A percentile compares a stretch with the other conserved stretches of the same genome.
These are phyloP conservation scores for Aspergillus biplanus DNA, from an alignment of 495 filamentous ascomycete genomes.

Conservation along the genomic window DNA sequence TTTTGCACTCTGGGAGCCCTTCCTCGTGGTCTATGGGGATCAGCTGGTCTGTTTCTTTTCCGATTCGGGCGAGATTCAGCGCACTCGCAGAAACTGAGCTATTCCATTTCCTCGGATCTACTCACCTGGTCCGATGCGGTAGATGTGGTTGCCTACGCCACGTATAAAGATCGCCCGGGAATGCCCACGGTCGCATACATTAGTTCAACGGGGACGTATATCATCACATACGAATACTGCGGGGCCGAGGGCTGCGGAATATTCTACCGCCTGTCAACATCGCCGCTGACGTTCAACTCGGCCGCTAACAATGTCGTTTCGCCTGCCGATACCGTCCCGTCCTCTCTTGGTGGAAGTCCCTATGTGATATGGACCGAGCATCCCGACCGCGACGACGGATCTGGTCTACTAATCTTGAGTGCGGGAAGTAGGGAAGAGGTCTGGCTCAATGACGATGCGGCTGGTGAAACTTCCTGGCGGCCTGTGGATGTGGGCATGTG, in stretches of 20 bases:
- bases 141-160: neutral
- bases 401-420: constrained; percentile 17
- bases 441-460: constrained; percentile 17
- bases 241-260: neutral
- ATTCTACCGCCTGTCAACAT: constrained; percentile 3
- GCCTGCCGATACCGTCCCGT: neutral
- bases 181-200: constrained; percentile 11
- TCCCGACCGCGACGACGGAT: constrained; percentile 16
- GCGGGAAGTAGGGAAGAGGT: constrained; percentile 1
- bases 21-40: constrained; percentile 1
- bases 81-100: constrained; percentile 15
- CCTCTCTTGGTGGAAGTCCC: neutral
- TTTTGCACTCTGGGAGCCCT: constrained; percentile 11
- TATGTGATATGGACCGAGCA: constrained; percentile 15
- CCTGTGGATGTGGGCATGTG: constrained; percentile 10
- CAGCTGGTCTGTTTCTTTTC: constrained; percentile 14
- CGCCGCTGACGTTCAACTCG: constrained; percentile 4
- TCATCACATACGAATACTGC: constrained; percentile 16
- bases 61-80: constrained; percentile 7
- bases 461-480: constrained; percentile 12
- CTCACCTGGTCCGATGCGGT: neutral
- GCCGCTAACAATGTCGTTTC: neutral
- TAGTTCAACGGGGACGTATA: neutral
- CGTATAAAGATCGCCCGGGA: neutral
- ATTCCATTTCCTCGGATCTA: constrained; percentile 1